Percentiles rank a stretch among this genome's conserved stretches.
These are phyloP conservation scores for Hyphopichia pseudoburtonii DNA, from an alignment of 1,139 yeast species.

Conservation along the genomic window DNA sequence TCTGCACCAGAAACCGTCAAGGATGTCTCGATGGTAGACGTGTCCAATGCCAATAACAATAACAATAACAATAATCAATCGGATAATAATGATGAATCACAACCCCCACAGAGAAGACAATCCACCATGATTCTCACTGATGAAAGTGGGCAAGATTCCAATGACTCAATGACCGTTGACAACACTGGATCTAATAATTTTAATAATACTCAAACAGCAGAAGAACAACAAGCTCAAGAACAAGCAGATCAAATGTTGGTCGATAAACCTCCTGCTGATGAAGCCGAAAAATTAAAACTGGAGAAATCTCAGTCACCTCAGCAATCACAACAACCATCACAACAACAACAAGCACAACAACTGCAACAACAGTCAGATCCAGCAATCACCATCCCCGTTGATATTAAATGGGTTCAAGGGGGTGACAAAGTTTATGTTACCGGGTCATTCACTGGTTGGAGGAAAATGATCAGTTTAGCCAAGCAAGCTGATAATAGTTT, in stretches of 20 bases:
- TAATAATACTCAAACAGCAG: slow-evolving; percentile 7
- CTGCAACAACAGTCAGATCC: slow-evolving; percentile 17
- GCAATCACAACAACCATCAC: slow-evolving; percentile 5
- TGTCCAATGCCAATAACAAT: slow-evolving; percentile 28
- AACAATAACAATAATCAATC: slow-evolving; percentile 1
- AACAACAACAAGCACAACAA: slow-evolving; percentile 10
- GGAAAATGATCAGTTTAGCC: slow-evolving; percentile 51
- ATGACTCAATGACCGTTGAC: slow-evolving; percentile 41
- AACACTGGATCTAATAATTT: no score
- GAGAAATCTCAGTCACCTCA: slow-evolving; percentile 5
- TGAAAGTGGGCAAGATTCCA: slow-evolving; percentile 32
- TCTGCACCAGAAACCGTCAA: slow-evolving; percentile 3
- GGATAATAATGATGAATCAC: not conserved
- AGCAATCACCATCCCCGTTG: slow-evolving; percentile 62
- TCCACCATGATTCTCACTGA: slow-evolving; percentile 45
- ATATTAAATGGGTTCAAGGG: slow-evolving; percentile 91
- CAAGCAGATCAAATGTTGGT: slow-evolving; percentile 22
- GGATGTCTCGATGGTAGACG: slow-evolving; percentile 47
- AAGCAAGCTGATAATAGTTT: slow-evolving; percentile 46
- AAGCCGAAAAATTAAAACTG: slow-evolving; percentile 8
- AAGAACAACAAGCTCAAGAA: slow-evolving; percentile 4
- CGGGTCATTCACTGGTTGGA: slow-evolving; percentile 52
- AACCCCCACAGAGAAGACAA: slow-evolving; percentile 35
- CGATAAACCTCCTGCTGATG: slow-evolving; percentile 11
- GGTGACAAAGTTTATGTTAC: slow-evolving; percentile 75